Percentiles rank a stretch among this genome's conserved stretches.
Conservation (phyloP, 805 yeast genomes). For the Starmerella bombi region DNA sequence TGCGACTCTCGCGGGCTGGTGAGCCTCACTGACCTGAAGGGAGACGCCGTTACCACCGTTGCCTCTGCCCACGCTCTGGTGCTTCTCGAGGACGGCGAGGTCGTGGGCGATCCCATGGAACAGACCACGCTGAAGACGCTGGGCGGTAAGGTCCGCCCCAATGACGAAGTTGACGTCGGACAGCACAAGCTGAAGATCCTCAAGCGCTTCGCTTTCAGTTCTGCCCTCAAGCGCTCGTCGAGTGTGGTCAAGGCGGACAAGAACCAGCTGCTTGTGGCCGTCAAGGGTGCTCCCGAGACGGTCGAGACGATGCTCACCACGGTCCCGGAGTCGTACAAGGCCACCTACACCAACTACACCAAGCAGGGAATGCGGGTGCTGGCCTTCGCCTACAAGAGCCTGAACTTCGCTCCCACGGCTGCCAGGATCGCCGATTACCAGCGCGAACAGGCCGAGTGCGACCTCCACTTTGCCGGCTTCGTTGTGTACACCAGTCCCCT, state of each 20-base stretch:
- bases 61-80: constrained; percentile 97
- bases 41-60: constrained; percentile 53
- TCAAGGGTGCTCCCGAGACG: constrained; percentile 98
- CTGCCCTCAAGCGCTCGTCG: constrained; percentile 91
- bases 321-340: constrained; percentile 72
- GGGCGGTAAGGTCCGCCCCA: constrained; percentile 68
- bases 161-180: constrained; percentile 44
- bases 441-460: constrained; percentile 66
- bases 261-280: constrained; percentile 50
- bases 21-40: constrained; percentile 28
- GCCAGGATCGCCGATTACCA: constrained; percentile 41
- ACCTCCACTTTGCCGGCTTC: constrained; percentile 75
- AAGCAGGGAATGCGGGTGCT: constrained; percentile 93
- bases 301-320: constrained; percentile 58
- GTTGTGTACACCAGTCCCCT: constrained; percentile 95
- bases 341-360: constrained; percentile 74
- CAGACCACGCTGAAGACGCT: constrained; percentile 84
- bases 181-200: constrained; percentile 49
- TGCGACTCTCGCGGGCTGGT: constrained; percentile 42
- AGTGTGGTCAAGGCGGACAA: constrained; percentile 48
- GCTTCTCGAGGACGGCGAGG: constrained; percentile 85
- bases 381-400: constrained; percentile 77
- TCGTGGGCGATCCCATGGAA: constrained; percentile 99
- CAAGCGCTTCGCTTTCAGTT: constrained; percentile 94
- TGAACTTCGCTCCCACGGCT: constrained; percentile 42